Conservation (phyloP, 2,329 filamentous ascomycete species). For the Pseudogymnoascus sp. region DNA sequence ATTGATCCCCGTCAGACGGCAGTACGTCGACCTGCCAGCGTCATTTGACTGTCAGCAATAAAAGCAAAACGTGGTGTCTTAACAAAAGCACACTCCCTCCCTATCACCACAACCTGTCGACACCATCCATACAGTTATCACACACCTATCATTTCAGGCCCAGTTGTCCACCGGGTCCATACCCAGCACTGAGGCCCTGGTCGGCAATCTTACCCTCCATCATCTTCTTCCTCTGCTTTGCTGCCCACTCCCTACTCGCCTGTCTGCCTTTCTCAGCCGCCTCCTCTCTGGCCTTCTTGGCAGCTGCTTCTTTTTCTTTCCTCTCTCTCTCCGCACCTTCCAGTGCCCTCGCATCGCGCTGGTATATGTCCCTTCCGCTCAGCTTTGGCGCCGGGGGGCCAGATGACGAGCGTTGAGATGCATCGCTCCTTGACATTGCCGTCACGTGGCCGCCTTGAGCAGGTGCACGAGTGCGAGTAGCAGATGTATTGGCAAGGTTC, state of each 20-base stretch:
- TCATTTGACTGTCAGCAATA: neutral
- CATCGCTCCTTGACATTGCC: neutral
- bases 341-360: constrained; percentile 41
- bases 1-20: neutral
- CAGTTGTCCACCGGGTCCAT: constrained; percentile 22
- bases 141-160: constrained; percentile 14
- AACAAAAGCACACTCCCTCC: neutral
- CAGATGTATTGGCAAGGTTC: constrained; percentile 25
- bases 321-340: constrained; percentile 45
- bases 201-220: constrained; percentile 15
- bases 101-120: neutral
- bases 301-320: constrained; percentile 44
- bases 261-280: constrained; percentile 53
- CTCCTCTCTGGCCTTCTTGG: constrained; percentile 48
- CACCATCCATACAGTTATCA: neutral
- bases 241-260: constrained; percentile 54
- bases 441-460: constrained; percentile 8
- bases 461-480: constrained; percentile 21
- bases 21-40: neutral
- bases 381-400: neutral
- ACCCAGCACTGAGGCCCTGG: constrained; percentile 20
- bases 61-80: neutral
- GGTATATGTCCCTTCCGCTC: constrained; percentile 45
- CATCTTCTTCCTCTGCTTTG: constrained; percentile 38
- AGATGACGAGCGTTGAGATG: neutral